Evolutionary conservation across 331 rosid species (phyloP), one percentile per base, ranked within the genome.

Genomic region (Dryas integrifolia): DNA sequence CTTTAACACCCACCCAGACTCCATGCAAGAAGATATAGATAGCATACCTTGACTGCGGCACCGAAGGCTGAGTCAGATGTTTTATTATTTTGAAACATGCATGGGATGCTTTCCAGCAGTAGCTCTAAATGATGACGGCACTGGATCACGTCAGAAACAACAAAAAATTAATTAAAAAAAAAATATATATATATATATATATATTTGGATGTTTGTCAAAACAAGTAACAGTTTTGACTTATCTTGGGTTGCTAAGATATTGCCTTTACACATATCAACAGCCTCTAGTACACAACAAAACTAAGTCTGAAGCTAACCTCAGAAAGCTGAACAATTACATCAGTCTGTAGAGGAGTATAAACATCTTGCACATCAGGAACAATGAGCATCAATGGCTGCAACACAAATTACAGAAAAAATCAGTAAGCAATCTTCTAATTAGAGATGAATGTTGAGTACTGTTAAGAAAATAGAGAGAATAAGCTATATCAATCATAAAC

Each of bases 301-400:
- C 72, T 69, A 52, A 69, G 13, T 51, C 11, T 16, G 5, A 52
- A 52, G 65, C 89, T 81, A 48, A 94, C 98, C 98, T 94, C 98
- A 51, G 98, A 80, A 76, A 94, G 86, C 43, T 85, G 92, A 70
- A 94, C 98, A 77, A 91, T 83, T 73, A 94, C 91, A 73, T 94
- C 98, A 74, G 96, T 86, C 85, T 91, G 86, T 81, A 94, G 78
- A 44, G 98, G 98, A 77, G 98, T 94, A 84, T 91, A 94, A 69
- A 94, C 97, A 80, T 94, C 98, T 86, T 86, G 96, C 73, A 91
- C 87, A 75, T 94, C 97, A 69, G 98, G 98, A 71, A 94, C 96
- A 72, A 94, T 88, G 69, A 94, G 97, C 98, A 94, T 94, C 87
- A 89, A 47, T 4, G 97, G 98, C 98, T 94, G 77, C 85, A 88